Base-by-base conservation (phyloP, 2,329 filamentous ascomycete genomes). In the Mollisia scopiformis region DNA sequence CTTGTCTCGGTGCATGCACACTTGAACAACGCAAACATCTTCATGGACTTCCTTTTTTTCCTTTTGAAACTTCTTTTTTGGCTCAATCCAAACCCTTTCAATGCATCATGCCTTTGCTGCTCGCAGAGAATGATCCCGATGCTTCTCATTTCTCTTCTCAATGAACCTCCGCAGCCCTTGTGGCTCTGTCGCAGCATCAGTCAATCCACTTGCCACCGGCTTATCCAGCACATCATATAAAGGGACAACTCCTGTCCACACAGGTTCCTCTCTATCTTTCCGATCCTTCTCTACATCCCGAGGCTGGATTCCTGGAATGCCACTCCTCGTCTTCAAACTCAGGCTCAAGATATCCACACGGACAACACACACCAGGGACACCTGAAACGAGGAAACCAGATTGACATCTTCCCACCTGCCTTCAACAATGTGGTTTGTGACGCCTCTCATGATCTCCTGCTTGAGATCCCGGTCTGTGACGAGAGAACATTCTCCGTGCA, bases 361-460 rank as follows among this genome's bases (percentile, higher is more conserved):
- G 3, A 56, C 2, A 13, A 57, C 31, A 23, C 33, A 57, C 6
- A 43, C 33, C 23, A 57, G 33, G 16, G 46, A 57, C 21, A 57
- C 25, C 33, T 50, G 33, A 33, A 57, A 57, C 13, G 55, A 57
- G 19, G 55, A 31, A 6, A 57, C 55, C 11, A 25, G 55, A 31
- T 57, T 51, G 2, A 57, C 31, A n/a, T 51, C 55, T 19, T 57
- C 55, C 55, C 55, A 57, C 21, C 55, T n/a, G 16, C 28, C 46
- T 25, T 43, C 43, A 11, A 39, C 33, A 14, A 57, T 57, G 31
- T 57, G 31, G 37, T 41, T 57, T 13, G 46, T 57, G n/a, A 51
- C 55, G 3, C 16, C 21, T 41, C 31, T 50, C 33, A 57, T 57
- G 23, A 57, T 50, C 13, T 37, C 55, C 30, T 27, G 47, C 28